These are phyloP conservation scores for Ganoderma lingzhi DNA, from an alignment of 1,284 basidiomycete species.

Conservation along the genomic window DNA sequence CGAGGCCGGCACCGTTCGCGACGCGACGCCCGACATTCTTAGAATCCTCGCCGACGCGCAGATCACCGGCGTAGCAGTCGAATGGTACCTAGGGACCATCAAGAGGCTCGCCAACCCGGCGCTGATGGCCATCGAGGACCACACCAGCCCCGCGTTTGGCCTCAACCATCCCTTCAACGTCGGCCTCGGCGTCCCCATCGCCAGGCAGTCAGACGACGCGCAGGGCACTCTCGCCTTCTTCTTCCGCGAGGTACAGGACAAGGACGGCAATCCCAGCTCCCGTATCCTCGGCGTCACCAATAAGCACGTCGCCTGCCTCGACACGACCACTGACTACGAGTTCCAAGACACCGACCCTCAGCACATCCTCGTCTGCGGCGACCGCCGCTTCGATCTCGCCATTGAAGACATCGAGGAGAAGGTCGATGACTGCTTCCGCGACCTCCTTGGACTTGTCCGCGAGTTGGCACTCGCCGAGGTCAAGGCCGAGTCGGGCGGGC, in stretches of 20 bases:
- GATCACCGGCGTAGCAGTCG: conserved; percentile 27
- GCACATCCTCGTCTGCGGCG: conserved; percentile 40
- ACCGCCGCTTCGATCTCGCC: conserved; percentile 26
- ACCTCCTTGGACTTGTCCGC: not conserved
- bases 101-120: conserved; percentile 36
- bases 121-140: conserved; percentile 39
- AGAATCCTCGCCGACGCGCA: conserved; percentile 27
- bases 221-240: conserved; percentile 35
- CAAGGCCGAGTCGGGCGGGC: not conserved
- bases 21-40: conserved; percentile 47
- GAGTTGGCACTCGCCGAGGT: not conserved
- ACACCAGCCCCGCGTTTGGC: conserved; percentile 36
- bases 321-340: conserved; percentile 41
- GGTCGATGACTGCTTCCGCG: not conserved
- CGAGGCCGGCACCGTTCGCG: conserved; percentile 40
- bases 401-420: not conserved
- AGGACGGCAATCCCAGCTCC: conserved; percentile 34
- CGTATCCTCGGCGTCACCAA: conserved; percentile 40
- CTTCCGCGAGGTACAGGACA: conserved; percentile 35
- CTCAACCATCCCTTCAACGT: conserved; percentile 39
- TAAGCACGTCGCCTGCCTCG: conserved; percentile 36
- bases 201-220: conserved; percentile 36
- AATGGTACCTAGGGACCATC: conserved; percentile 45
- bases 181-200: conserved; percentile 42
- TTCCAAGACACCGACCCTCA: conserved; percentile 35